Evolutionary conservation across 108 stramenopile species (phyloP).

Genomic region (Asterionellopsis glacialis): DNA sequence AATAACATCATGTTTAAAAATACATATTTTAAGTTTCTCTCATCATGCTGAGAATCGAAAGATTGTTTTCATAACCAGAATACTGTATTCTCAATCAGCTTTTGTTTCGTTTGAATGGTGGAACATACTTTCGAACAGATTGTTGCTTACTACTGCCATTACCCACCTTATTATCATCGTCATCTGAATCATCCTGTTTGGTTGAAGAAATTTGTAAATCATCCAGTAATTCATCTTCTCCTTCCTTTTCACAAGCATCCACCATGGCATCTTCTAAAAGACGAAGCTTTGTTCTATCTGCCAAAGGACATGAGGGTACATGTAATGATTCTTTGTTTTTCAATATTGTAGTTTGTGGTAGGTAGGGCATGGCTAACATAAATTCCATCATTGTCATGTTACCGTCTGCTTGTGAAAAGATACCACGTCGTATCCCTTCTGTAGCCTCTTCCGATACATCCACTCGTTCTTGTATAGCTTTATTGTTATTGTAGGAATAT

Average conservation of each 20-base stretch:
- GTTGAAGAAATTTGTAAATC: slow-evolving; percentile 39
- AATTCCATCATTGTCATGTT: slow-evolving; percentile 56
- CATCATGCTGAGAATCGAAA: too few species aligned
- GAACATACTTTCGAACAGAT: too few species aligned
- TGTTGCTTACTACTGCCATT: too few species aligned
- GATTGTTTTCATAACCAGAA: too few species aligned
- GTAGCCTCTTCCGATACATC: slow-evolving; percentile 37
- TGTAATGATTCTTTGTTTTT: not conserved
- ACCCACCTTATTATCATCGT: not conserved
- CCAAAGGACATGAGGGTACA: slow-evolving; percentile 7
- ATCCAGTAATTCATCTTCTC: slow-evolving; percentile 61
- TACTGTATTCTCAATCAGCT: too few species aligned
- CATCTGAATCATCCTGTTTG: not conserved
- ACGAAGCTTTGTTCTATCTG: slow-evolving; percentile 62
- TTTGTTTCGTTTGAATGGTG: too few species aligned
- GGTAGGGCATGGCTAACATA: slow-evolving; percentile 47
- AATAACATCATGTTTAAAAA: too few species aligned
- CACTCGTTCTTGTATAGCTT: slow-evolving; percentile 61
- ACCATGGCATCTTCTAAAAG: slow-evolving; percentile 81
- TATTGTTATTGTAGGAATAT: not conserved
- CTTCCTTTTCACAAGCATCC: slow-evolving; percentile 80
- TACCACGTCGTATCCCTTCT: slow-evolving; percentile 42
- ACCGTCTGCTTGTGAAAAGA: slow-evolving; percentile 41
- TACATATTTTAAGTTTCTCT: too few species aligned
- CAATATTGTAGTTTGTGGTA: slow-evolving; percentile 21